phyloP scores from a whole-genome alignment of 441 rosid species.

The Adansonia grandidieri region DNA sequence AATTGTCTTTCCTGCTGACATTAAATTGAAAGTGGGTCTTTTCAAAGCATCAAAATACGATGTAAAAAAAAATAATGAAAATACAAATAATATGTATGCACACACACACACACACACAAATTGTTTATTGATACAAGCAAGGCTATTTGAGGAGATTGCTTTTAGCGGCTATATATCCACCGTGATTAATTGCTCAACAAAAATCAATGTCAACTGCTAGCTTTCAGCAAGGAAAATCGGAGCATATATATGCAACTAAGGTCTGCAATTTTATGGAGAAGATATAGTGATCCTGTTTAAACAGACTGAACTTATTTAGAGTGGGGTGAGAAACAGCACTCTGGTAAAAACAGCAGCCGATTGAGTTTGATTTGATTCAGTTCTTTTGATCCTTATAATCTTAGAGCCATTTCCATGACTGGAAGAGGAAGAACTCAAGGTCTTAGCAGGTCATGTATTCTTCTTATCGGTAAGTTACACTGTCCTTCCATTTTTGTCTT shows the following conservation, averaged over 20 bases:
- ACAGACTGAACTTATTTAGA: too few species aligned
- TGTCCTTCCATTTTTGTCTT: neutral
- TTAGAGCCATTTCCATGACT: constrained; percentile 36
- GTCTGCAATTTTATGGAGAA: too few species aligned
- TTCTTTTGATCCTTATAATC: constrained; percentile 3
- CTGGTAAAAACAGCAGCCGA: neutral
- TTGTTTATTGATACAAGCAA: neutral
- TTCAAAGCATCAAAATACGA: neutral
- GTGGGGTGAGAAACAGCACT: too few species aligned
- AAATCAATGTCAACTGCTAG: neutral
- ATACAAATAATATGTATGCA: neutral
- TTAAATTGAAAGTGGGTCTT: neutral
- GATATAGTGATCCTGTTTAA: too few species aligned
- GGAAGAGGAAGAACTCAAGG: constrained; percentile 41
- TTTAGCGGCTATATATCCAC: constrained; percentile 5
- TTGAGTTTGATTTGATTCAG: neutral
- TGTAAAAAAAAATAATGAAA: too few species aligned
- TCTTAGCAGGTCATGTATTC: constrained; percentile 70
- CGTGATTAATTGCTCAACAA: neutral
- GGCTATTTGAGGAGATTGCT: neutral
- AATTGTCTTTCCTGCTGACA: neutral
- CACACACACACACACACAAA: neutral
- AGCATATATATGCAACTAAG: neutral
- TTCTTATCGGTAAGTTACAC: constrained; percentile 68
- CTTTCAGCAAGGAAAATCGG: neutral